Evolutionary conservation across 2,329 filamentous ascomycete genomes (phyloP), one percentile per base, ranked within the genome.

Genomic region (Bretziella fagacearum): DNA sequence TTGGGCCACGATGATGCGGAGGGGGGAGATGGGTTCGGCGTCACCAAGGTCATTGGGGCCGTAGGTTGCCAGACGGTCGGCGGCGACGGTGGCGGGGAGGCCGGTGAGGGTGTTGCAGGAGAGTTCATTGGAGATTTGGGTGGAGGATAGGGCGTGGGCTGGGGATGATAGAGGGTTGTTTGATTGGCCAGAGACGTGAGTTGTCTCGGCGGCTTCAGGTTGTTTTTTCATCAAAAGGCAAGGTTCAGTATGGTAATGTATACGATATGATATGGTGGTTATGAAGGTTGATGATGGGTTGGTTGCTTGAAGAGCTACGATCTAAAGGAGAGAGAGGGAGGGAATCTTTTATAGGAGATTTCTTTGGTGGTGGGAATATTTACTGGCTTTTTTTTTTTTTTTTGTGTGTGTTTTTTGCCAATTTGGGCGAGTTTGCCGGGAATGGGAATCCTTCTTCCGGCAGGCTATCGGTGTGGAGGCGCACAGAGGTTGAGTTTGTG

Each of bases 21-120:
- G 47, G 64, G 69, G 58, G 62, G 63, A 69, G 39, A 81, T 71
- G 8, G 69, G 57, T 44, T 62, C 58, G 29, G 58, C 56, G 27
- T 62, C 57, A 3, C 57, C 70, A 2, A 80, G 63, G 51, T 77
- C 68, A 55, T 80, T 80, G 18, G 62, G 58, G n/a, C 77, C 76
- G 61, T 68, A 71, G 49, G 70, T 60, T 25, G 66, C 62, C 6
- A 76, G 57, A 15, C 74, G 65, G 26, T 62, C 54, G 41, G 65
- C 62, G 5, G 71, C 75, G 45, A 78, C 72, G 1, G 57, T 56
- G 3, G 63, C 56, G 1, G 64, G 66, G 25, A 81, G 62, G 35
- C 77, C 76, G 54, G 71, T 65, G 3, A 73, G 64, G 5, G 65
- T 54, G 54, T 73, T 64, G 46, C 70, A 67, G 8, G 64, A 57